Base-by-base conservation (phyloP, 768 basidiomycete genomes). In the Leucocoprinus sp. region DNA sequence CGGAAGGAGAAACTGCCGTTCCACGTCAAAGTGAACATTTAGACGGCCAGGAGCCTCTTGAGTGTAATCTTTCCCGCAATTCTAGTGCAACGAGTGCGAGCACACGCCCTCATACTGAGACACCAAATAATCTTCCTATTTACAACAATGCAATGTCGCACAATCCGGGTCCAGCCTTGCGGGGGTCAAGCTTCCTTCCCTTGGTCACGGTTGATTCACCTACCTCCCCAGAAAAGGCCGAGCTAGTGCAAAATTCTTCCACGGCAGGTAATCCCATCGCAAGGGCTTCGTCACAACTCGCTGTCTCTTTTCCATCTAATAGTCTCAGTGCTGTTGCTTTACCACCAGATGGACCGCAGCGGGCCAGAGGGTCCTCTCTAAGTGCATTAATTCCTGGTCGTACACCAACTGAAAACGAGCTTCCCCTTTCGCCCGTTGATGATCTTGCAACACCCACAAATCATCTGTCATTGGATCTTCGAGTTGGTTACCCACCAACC, bases 1-100 rank as follows among this genome's bases (percentile, higher is more conserved):
- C 64, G 12, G 65, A 69, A 40, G 69, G 70, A 43, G 68, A 69
- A 43, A 62, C 61, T 45, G 48, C n/a, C n/a, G n/a, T n/a, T n/a
- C n/a, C 57, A 18, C 50, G 55, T 34, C 49, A 51, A 11, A 45
- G 45, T 11, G 38, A 43, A 29, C 23, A 11, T 36, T 45, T 43
- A 49, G 46, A 41, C 14, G 26, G 22, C 11, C n/a, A 33, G 9
- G 34, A 34, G 14, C 15, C 34, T 14, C 9, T 18, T 21, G 34
- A 45, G 12, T n/a, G 24, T 2, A 23, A 28, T 5, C 39, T 42
- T 18, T 28, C 39, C 8, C 31, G 24, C 15, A 33, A 24, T 12
- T 14, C 42, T 2, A 49, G 37, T 21, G 27, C 21, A 29, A 4
- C 26, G 21, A 40, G 27, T 38, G 17, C 48, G 8, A 40, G 31